Evolutionary conservation across 805 yeast species (phyloP).

Genomic region (Grigorovia yakushimaensis): DNA sequence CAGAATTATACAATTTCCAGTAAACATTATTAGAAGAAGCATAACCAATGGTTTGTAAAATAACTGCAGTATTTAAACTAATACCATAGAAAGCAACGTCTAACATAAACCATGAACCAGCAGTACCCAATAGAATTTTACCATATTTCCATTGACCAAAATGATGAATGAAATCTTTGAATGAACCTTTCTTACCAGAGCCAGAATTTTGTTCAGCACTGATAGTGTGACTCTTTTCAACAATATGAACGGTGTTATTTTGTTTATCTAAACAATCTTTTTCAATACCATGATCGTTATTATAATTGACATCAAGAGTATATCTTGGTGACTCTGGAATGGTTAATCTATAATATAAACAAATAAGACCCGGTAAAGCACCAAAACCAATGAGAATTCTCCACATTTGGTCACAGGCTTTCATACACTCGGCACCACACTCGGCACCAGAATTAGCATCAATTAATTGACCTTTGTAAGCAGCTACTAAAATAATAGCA

Average conservation of each 20-base stretch:
- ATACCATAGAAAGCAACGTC: conserved; percentile 90
- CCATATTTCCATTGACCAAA: conserved; percentile 81
- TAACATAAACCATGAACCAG: conserved; percentile 83
- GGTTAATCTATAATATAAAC: conserved; percentile 84
- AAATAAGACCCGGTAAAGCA: conserved; percentile 77
- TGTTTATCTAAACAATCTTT: conserved; percentile 26
- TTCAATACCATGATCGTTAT: background rate
- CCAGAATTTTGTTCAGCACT: conserved; percentile 29
- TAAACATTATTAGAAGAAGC: conserved; percentile 66
- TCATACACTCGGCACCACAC: conserved; percentile 59
- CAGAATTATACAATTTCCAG: conserved; percentile 57
- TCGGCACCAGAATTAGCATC: conserved; percentile 43
- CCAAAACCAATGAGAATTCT: conserved; percentile 85
- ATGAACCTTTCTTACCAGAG: conserved; percentile 49
- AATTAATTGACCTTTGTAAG: conserved; percentile 54
- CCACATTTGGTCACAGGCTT: conserved; percentile 91
- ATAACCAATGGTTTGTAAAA: conserved; percentile 75
- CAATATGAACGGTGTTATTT: background rate
- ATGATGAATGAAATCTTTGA: conserved; percentile 59
- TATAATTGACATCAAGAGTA: conserved; percentile 51
- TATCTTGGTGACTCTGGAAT: conserved; percentile 94
- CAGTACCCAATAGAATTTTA: conserved; percentile 78
- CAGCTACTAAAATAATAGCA: conserved; percentile 66
- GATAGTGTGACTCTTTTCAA: background rate
- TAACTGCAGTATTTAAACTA: conserved; percentile 70